These are phyloP conservation scores for Stylonectria norvegica DNA, from an alignment of 2,329 filamentous ascomycete species.

Conservation along the genomic window DNA sequence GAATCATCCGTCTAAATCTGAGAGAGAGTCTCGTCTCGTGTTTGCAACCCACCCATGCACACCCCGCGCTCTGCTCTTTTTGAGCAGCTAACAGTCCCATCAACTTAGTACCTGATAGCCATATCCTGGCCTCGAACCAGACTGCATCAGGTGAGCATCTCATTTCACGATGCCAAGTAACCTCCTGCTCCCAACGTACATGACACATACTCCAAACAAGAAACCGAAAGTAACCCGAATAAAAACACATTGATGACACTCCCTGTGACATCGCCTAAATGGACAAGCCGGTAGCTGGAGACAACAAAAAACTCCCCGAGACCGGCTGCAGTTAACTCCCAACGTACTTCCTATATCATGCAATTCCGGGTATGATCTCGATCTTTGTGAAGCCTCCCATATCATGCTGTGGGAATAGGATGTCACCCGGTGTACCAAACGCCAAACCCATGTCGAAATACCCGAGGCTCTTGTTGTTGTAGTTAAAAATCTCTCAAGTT, in stretches of 20 bases:
- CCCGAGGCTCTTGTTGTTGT: conserved; percentile 20
- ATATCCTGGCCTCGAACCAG: no score
- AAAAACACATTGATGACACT: conserved; percentile 9
- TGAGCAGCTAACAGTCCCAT: no score
- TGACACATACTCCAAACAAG: neutral
- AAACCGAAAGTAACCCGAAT: conserved; percentile 11
- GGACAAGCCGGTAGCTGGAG: conserved; percentile 3
- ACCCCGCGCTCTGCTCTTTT: no score
- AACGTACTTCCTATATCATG: conserved; percentile 26
- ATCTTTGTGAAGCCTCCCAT: conserved; percentile 18
- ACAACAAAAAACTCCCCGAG: conserved; percentile 6
- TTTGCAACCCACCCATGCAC: no score
- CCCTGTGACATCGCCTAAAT: conserved; percentile 8
- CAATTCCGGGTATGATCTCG: conserved; percentile 28
- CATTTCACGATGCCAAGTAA: neutral
- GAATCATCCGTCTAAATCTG: no score
- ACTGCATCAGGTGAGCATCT: no score
- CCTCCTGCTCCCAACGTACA: conserved; percentile 1
- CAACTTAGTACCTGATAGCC: no score
- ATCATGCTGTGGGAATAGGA: conserved; percentile 16
- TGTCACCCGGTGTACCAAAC: conserved; percentile 25
- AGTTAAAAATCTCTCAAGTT: conserved; percentile 17
- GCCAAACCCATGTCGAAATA: conserved; percentile 27
- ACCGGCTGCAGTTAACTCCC: conserved; percentile 21
- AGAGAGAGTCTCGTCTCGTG: no score